A percentile compares a stretch with the other conserved stretches of the same genome.
Conservation (phyloP, 768 basidiomycete genomes). For the Collybia sordida region DNA sequence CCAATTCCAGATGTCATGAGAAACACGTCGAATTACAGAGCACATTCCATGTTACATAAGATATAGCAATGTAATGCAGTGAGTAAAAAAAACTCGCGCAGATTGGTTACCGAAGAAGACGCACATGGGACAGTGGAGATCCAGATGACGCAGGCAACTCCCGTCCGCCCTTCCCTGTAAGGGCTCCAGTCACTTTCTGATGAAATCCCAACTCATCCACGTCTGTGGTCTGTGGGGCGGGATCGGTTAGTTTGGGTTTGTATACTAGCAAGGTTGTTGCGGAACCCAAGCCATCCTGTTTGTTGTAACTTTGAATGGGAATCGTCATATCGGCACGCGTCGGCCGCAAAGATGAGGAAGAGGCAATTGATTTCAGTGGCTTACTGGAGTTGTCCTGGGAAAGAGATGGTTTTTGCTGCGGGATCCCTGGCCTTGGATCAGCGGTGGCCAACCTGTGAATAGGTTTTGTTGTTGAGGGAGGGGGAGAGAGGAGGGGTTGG, state of each 20-base stretch:
- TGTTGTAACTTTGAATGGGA: constrained; percentile 3
- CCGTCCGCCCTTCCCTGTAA: constrained; percentile 11
- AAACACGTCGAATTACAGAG: constrained; percentile 14
- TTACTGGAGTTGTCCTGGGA: not conserved
- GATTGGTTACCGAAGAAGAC: constrained; percentile 69
- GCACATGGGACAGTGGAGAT: constrained; percentile 82
- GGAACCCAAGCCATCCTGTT: constrained; percentile 54
- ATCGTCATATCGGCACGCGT: constrained; percentile 2
- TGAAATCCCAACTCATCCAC: constrained; percentile 52
- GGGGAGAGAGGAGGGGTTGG: constrained; percentile 28
- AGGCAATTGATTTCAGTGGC: constrained; percentile 24
- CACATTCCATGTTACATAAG: constrained; percentile 24
- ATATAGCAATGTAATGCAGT: constrained; percentile 25
- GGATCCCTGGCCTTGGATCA: constrained; percentile 18
- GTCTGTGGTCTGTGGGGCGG: constrained; percentile 13
- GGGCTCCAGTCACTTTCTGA: constrained; percentile 15
- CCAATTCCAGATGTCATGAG: constrained; percentile 19
- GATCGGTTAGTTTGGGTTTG: constrained; percentile 47
- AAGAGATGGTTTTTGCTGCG: constrained; percentile 18
- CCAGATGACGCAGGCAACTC: constrained; percentile 47
- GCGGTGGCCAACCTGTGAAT: constrained; percentile 39
- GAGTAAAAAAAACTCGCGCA: constrained; percentile 44
- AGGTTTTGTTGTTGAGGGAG: constrained; percentile 41
- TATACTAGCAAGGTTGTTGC: constrained; percentile 75
- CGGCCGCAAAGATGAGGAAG: constrained; percentile 14